Base-by-base conservation (phyloP, 441 rosid genomes). In the Euphorbia schlechtendalii region DNA sequence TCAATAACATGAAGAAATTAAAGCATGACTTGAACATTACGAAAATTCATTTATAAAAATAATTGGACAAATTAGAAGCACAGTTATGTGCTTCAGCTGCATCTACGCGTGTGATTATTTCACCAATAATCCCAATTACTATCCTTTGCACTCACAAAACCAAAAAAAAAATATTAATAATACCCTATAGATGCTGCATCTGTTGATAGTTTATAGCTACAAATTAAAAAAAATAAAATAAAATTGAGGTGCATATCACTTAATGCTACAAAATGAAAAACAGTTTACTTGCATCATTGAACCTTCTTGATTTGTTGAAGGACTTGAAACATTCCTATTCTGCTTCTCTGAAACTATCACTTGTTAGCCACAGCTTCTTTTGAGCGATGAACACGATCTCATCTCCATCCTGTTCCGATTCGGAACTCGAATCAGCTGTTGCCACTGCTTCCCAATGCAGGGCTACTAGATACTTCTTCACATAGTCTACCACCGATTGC, bases 341-440 rank as follows among this genome's bases (percentile, higher is more conserved):
- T 8, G 84, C 59, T 64, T 84, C 83, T 79, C 87, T 84, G 61
- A 85, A 82, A 73, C 93, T 88, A 72, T 84, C 86, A 25, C 91
- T 82, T 32, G 97, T 92, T 72, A 88, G 83, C 99, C 96, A 92
- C 58, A 88, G 72, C 77, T 92, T 89, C 88, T 95, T 95, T 64
- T 84, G 93, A 69, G 82, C 51, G 34, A 95, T 62, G 32, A 95
- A 69, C 61, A 92, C 87, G 0, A 77, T 53, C 1, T 85, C 88
- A 9, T 75, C 88, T 15, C 79, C 84, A 6, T 83, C 92, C 32
- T 75, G 74, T 7, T 87, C 96, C 11, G 84, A 67, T 43, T 86
- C 90, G 9, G 79, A 72, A 41, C 72, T 71, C 21, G 87, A 67
- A 63, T 79, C 77, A 0, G 80, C 70, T 30, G 74, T 71, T 58